Conservation (phyloP, 2,329 filamentous ascomycete genomes). For the Botryotinia convoluta region DNA sequence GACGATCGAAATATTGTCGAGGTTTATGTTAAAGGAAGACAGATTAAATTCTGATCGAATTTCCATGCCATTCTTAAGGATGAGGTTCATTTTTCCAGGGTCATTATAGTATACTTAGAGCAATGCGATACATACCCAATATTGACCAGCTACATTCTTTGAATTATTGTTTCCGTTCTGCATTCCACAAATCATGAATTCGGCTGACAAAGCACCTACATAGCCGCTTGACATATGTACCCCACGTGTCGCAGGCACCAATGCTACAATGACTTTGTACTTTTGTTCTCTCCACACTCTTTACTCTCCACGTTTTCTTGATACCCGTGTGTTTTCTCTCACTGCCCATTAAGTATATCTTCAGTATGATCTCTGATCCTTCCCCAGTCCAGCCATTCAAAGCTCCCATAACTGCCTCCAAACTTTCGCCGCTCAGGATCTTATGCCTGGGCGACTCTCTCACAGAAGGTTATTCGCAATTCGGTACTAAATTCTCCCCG, state of each 20-base stretch:
- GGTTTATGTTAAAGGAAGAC: conserved; percentile 78
- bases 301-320: neutral
- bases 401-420: neutral
- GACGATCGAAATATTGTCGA: conserved; percentile 83
- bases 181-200: neutral
- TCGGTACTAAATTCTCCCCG: conserved; percentile 48
- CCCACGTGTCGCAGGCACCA: neutral
- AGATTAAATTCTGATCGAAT: conserved; percentile 20
- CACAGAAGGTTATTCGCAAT: conserved; percentile 53
- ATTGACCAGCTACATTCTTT: neutral
- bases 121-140: neutral
- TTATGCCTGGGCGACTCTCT: conserved; percentile 41
- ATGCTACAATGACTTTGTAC: neutral
- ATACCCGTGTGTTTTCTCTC: neutral
- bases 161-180: neutral
- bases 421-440: conserved; percentile 28
- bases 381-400: neutral
- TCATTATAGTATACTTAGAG: neutral
- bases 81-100: neutral
- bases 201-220: neutral
- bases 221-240: neutral
- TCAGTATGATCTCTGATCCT: neutral
- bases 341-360: too few species aligned
- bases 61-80: neutral
- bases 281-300: neutral